Percentiles rank a stretch among this genome's conserved stretches.
Evolutionary conservation across 129 eudicot genomes (phyloP).

Genomic region (Daucus carota): DH1_v3.0 NC_030387.2:39888001-39888500

Average conservation of each 20-base stretch:
- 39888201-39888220: not conserved
- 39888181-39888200: not conserved
- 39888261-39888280: not conserved
- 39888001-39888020: slow-evolving; percentile 33
- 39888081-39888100: slow-evolving; percentile 45
- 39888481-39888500: too few relatives aligned
- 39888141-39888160: not conserved
- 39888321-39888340: too few relatives aligned
- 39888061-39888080: slow-evolving; percentile 43
- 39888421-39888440: too few relatives aligned
- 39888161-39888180: not conserved
- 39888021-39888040: slow-evolving; percentile 51
- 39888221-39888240: not conserved
- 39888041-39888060: slow-evolving; percentile 47
- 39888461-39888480: too few relatives aligned
- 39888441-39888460: too few relatives aligned
- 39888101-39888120: slow-evolving; percentile 57
- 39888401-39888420: too few relatives aligned
- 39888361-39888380: too few relatives aligned
- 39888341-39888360: too few relatives aligned
- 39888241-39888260: not conserved
- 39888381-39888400: too few relatives aligned
- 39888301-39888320: too few relatives aligned
- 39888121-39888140: slow-evolving; percentile 9
- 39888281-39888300: too few relatives aligned